Conservation (phyloP, 2,329 filamentous ascomycete species). For the Botrytis hyacinthi region DNA sequence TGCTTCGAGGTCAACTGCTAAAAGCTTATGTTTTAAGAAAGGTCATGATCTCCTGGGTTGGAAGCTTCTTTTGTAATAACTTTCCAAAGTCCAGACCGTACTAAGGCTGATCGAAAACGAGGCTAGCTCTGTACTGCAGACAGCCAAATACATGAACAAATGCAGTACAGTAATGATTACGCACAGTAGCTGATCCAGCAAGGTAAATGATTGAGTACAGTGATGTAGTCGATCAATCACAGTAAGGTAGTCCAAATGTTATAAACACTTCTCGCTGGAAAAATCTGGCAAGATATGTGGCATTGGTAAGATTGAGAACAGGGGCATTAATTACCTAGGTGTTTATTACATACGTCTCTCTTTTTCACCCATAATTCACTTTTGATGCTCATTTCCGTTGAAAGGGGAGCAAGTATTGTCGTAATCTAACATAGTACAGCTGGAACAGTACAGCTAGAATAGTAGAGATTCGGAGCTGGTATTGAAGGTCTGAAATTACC, state of each 20-base stretch:
- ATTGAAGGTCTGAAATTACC: background rate
- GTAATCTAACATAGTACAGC: background rate
- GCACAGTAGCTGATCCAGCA: background rate
- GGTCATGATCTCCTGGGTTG: background rate
- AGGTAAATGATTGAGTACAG: background rate
- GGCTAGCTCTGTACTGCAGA: background rate
- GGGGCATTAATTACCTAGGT: too few species aligned
- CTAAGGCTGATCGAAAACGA: background rate
- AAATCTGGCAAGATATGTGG: background rate
- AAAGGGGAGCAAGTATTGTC: background rate
- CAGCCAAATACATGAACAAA: background rate
- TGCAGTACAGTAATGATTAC: background rate
- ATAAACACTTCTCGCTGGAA: background rate
- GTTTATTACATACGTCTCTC: background rate
- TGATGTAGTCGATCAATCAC: background rate
- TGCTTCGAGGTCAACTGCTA: background rate
- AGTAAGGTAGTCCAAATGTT: background rate
- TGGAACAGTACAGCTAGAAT: background rate
- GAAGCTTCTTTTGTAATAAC: background rate
- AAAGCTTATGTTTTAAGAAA: background rate
- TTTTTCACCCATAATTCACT: background rate
- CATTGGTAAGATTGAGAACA: background rate
- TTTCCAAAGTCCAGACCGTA: background rate
- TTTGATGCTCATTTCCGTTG: background rate
- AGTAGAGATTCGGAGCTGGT: background rate